phyloP scores from a whole-genome alignment of 352 stramenopile genomes.

The Phytophthora syringae region DNA sequence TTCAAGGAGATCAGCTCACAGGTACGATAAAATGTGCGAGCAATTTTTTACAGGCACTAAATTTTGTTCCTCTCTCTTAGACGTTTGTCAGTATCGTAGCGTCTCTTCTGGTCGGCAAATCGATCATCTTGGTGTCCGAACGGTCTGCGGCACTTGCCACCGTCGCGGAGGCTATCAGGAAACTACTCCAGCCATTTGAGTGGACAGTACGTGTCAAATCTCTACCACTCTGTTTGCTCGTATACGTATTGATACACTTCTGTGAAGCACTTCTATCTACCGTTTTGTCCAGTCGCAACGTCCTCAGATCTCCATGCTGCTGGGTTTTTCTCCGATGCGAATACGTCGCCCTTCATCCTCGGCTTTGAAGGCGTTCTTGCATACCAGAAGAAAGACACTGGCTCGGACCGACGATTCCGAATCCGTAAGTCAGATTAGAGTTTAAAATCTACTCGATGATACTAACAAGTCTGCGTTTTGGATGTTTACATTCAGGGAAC shows the following conservation, averaged over 20 bases:
- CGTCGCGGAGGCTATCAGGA: slow-evolving; percentile 44
- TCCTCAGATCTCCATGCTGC: slow-evolving; percentile 39
- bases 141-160: slow-evolving; percentile 44
- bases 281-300: slow-evolving; percentile 53
- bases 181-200: slow-evolving; percentile 60
- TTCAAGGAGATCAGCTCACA: slow-evolving; percentile 68
- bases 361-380: slow-evolving; percentile 57
- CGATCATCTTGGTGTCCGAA: slow-evolving; percentile 65
- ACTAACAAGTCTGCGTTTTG: not conserved
- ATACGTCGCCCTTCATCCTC: slow-evolving; percentile 50
- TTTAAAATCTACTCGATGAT: not conserved
- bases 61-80: slow-evolving; percentile 29
- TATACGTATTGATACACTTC: not conserved
- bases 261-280: slow-evolving; percentile 58
- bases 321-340: slow-evolving; percentile 41
- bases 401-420: slow-evolving; percentile 55
- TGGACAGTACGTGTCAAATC: slow-evolving; percentile 44
- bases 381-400: slow-evolving; percentile 57
- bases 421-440: slow-evolving; percentile 50
- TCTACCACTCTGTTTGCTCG: not conserved
- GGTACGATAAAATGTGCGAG: slow-evolving; percentile 30
- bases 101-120: slow-evolving; percentile 55
- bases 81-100: slow-evolving; percentile 56
- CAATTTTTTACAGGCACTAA: not conserved
- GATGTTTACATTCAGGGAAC: slow-evolving; percentile 43